A percentile compares a stretch with the other conserved stretches of the same genome.
These are phyloP conservation scores for Phytopythium helicoides DNA, from an alignment of 352 stramenopile species.

Conservation along the genomic window DNA sequence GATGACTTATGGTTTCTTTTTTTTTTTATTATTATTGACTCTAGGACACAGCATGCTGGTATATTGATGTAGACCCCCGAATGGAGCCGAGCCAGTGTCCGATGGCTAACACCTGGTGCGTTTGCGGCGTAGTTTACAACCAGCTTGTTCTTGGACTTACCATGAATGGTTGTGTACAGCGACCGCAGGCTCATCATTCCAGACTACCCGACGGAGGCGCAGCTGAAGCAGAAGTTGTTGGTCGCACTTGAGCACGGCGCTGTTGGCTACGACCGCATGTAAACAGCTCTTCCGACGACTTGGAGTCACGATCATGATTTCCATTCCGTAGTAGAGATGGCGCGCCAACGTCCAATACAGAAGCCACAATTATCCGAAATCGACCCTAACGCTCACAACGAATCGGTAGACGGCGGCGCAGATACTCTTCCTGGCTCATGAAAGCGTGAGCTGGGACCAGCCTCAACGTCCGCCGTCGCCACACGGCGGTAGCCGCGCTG, in stretches of 20 bases:
- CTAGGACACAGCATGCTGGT: slow-evolving; percentile 70
- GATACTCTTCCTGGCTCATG: slow-evolving; percentile 54
- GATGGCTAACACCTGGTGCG: slow-evolving; percentile 77
- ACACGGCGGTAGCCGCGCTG: slow-evolving; percentile 24
- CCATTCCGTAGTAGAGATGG: too few species aligned
- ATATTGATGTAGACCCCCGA: slow-evolving; percentile 58
- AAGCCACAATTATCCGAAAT: neutral
- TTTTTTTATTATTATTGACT: too few species aligned
- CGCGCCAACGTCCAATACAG: too few species aligned
- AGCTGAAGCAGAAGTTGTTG: slow-evolving; percentile 58
- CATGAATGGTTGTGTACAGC: slow-evolving; percentile 33
- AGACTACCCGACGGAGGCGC: slow-evolving; percentile 45
- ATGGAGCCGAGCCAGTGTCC: slow-evolving; percentile 50
- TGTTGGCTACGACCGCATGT: slow-evolving; percentile 79
- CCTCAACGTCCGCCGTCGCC: neutral
- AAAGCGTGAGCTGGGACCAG: slow-evolving; percentile 30
- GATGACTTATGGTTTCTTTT: too few species aligned
- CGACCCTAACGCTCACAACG: slow-evolving; percentile 16
- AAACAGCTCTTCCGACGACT: too few species aligned
- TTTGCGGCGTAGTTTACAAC: too few species aligned
- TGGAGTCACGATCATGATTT: too few species aligned
- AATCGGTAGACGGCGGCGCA: slow-evolving; percentile 40
- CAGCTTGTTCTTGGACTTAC: too few species aligned
- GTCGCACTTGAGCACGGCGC: slow-evolving; percentile 59
- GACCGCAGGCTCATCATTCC: slow-evolving; percentile 72